phyloP scores from a whole-genome alignment of 768 basidiomycete species.

The Boletus huronensis region DNA sequence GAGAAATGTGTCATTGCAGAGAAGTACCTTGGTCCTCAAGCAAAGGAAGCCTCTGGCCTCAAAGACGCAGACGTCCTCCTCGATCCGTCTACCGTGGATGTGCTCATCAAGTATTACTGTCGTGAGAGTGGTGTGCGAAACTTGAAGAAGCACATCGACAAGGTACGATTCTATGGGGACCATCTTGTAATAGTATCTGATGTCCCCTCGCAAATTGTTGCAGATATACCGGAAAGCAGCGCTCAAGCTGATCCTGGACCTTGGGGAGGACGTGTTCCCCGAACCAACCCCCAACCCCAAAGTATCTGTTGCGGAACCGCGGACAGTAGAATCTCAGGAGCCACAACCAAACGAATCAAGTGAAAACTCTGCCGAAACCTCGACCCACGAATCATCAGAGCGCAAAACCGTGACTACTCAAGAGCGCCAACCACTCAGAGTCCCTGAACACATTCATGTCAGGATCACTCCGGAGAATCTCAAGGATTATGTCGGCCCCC shows the following conservation, averaged over 20 bases:
- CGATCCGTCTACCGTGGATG: constrained; percentile 73
- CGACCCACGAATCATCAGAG: constrained; percentile 30
- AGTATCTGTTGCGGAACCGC: constrained; percentile 17
- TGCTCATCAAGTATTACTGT: constrained; percentile 94
- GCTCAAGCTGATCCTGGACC: constrained; percentile 82
- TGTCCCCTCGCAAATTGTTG: neutral
- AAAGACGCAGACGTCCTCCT: constrained; percentile 80
- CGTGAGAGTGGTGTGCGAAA: constrained; percentile 96
- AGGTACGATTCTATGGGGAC: constrained; percentile 49
- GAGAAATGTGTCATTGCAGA: constrained; percentile 89
- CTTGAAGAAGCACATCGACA: constrained; percentile 98
- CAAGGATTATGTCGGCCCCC: constrained; percentile 96
- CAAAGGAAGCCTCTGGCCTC: constrained; percentile 86
- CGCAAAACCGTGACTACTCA: constrained; percentile 67
- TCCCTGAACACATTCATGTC: constrained; percentile 78
- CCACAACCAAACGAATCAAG: constrained; percentile 39
- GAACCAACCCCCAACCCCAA: constrained; percentile 47
- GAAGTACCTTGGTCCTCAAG: constrained; percentile 87
- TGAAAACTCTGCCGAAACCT: constrained; percentile 13
- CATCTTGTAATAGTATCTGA: neutral
- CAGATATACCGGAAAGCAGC: constrained; percentile 98
- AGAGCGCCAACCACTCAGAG: constrained; percentile 72
- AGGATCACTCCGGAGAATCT: constrained; percentile 82
- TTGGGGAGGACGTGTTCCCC: constrained; percentile 83
- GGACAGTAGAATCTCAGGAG: constrained; percentile 51